phyloP scores from a whole-genome alignment of 108 stramenopile genomes.

The Cyclotella kingstonii region DNA sequence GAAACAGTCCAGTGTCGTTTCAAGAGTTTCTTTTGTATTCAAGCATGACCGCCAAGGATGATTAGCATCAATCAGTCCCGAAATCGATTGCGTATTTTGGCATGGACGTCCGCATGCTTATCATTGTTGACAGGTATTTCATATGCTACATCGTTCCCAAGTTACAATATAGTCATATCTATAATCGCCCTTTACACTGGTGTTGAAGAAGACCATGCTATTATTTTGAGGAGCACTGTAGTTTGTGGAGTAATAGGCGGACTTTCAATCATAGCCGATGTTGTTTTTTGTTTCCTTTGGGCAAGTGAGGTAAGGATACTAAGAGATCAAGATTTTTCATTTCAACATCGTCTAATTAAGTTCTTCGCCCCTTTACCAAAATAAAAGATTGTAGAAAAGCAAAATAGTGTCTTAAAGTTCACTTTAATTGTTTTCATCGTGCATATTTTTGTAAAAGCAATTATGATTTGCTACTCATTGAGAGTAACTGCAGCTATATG shows the following conservation, averaged over 20 bases:
- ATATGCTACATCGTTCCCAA: slow-evolving; percentile 19
- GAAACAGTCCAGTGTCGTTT: too few relatives aligned
- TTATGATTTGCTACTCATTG: slow-evolving; percentile 25
- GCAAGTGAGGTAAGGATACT: slow-evolving; percentile 17
- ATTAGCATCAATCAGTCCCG: neutral
- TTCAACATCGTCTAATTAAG: neutral
- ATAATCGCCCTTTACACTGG: slow-evolving; percentile 21
- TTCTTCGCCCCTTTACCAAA: neutral
- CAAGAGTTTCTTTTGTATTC: neutral
- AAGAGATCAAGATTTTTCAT: neutral
- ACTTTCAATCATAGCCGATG: slow-evolving; percentile 19
- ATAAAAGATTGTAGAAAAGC: slow-evolving; percentile 13
- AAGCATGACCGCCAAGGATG: neutral
- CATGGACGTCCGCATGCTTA: slow-evolving; percentile 21
- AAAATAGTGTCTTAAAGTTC: slow-evolving; percentile 14
- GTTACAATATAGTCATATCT: slow-evolving; percentile 11
- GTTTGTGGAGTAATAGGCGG: slow-evolving; percentile 8
- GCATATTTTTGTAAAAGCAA: slow-evolving; percentile 18
- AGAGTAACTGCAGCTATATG: slow-evolving; percentile 9
- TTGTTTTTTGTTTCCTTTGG: slow-evolving; percentile 24
- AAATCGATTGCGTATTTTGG: slow-evolving; percentile 13
- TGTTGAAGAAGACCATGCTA: slow-evolving; percentile 9
- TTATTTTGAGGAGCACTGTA: slow-evolving; percentile 6
- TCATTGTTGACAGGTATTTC: slow-evolving; percentile 13
- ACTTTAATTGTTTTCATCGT: slow-evolving; percentile 19